Conservation (phyloP, 495 filamentous ascomycete genomes). For the Halenospora varia region DNA sequence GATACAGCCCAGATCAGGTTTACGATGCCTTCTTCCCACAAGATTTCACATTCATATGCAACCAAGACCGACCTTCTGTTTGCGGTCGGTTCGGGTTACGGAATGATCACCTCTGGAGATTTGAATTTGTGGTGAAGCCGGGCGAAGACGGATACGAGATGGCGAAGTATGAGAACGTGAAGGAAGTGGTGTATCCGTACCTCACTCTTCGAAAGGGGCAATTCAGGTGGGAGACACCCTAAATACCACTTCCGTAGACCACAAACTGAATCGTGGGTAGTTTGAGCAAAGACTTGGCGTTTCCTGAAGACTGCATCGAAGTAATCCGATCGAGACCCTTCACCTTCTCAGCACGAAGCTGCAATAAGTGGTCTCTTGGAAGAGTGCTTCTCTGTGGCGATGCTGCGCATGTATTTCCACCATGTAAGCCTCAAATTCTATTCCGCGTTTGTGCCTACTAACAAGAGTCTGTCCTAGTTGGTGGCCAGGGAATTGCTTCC, state of each 20-base stretch:
- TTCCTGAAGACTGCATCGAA: slow-evolving; percentile 45
- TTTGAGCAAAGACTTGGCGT: too few relatives aligned
- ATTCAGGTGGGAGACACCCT: too few relatives aligned
- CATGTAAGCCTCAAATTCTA: slow-evolving; percentile 23
- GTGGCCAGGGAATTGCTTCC: slow-evolving; percentile 49
- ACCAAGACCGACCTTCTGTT: slow-evolving; percentile 38
- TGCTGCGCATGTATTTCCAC: slow-evolving; percentile 52
- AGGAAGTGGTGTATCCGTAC: slow-evolving; percentile 5
- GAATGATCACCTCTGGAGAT: slow-evolving; percentile 42
- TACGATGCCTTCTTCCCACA: slow-evolving; percentile 48
- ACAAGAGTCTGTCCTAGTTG: slow-evolving; percentile 24
- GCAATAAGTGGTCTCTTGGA: slow-evolving; percentile 48
- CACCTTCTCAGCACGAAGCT: slow-evolving; percentile 40
- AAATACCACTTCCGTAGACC: too few relatives aligned
- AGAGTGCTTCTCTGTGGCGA: slow-evolving; percentile 46
- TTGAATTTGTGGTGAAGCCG: slow-evolving; percentile 38
- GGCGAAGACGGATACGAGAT: slow-evolving; percentile 11
- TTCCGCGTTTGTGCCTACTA: neutral
- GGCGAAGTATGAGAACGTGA: neutral
- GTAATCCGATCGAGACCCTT: slow-evolving; percentile 46
- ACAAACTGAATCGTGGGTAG: too few relatives aligned
- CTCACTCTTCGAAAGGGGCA: neutral
- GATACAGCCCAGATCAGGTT: slow-evolving; percentile 43
- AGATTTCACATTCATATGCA: slow-evolving; percentile 44
- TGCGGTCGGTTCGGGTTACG: slow-evolving; percentile 44